These are phyloP conservation scores for Aspergillus conjunctus DNA, from an alignment of 495 filamentous ascomycete genomes.

Conservation along the genomic window DNA sequence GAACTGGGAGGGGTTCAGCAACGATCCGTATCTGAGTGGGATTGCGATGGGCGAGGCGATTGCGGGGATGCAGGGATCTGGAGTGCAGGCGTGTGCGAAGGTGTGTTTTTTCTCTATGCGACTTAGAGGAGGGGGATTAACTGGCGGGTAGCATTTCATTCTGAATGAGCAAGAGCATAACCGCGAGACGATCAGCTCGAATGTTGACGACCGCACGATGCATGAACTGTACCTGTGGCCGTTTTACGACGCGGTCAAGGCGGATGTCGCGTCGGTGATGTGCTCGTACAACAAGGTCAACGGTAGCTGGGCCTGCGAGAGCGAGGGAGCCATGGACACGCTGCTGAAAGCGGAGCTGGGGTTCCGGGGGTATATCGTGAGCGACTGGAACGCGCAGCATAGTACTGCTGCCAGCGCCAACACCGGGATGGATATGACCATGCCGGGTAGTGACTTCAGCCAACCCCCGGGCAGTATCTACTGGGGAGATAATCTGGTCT, in stretches of 20 bases:
- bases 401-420: conserved; percentile 54
- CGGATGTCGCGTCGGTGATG: conserved; percentile 65
- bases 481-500: conserved; percentile 32
- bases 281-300: conserved; percentile 72
- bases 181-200: conserved; percentile 62
- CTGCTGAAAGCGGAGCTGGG: conserved; percentile 67
- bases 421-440: conserved; percentile 63
- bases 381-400: conserved; percentile 66
- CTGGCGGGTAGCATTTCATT: conserved; percentile 52
- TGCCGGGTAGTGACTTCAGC: conserved; percentile 49
- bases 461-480: conserved; percentile 52
- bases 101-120: conserved; percentile 49
- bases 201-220: conserved; percentile 68
- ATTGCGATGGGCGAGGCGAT: conserved; percentile 57
- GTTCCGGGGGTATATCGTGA: conserved; percentile 67
- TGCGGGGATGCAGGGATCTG: conserved; percentile 56
- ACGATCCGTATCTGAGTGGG: conserved; percentile 66
- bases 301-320: conserved; percentile 65
- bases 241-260: conserved; percentile 65
- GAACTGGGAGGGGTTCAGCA: conserved; percentile 76
- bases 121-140: conserved; percentile 40
- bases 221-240: conserved; percentile 85
- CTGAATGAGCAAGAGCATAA: conserved; percentile 61
- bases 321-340: conserved; percentile 61
- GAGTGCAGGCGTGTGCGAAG: conserved; percentile 61